Conservation (phyloP, 768 basidiomycete genomes). For the Collybia mongolica region DNA sequence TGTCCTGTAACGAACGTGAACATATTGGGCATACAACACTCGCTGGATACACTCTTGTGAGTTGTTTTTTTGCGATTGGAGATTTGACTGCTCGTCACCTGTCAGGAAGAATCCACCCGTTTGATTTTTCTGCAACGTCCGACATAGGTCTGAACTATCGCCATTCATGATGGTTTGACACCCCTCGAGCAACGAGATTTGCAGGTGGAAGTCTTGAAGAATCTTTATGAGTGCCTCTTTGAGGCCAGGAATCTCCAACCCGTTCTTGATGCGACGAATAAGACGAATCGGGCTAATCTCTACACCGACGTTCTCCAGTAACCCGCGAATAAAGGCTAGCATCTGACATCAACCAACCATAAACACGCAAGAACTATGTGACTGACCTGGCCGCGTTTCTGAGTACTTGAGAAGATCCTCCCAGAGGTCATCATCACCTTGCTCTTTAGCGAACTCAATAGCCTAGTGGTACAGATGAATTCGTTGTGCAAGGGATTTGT, state of each 20-base stretch:
- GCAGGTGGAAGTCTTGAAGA: constrained; percentile 92
- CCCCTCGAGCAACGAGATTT: constrained; percentile 90
- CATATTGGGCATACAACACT: constrained; percentile 71
- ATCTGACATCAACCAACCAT: neutral
- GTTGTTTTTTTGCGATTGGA: too few species aligned
- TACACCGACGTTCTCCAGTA: constrained; percentile 94
- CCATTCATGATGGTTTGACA: constrained; percentile 85
- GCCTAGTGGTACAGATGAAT: constrained; percentile 47
- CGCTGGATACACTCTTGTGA: constrained; percentile 35
- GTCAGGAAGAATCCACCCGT: constrained; percentile 77
- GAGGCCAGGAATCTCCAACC: constrained; percentile 93
- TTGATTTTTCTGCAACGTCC: constrained; percentile 70
- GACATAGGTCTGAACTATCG: constrained; percentile 75
- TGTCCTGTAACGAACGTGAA: constrained; percentile 51
- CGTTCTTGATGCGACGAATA: constrained; percentile 93
- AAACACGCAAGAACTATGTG: neutral
- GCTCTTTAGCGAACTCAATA: constrained; percentile 98
- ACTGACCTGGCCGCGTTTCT: constrained; percentile 84
- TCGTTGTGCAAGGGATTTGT: neutral
- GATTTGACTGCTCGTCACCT: constrained; percentile 26
- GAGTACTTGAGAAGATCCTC: constrained; percentile 94
- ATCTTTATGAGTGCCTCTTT: constrained; percentile 97
- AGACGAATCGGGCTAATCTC: constrained; percentile 95
- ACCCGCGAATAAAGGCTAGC: constrained; percentile 87
- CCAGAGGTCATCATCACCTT: constrained; percentile 96